phyloP scores from a whole-genome alignment of 2,329 filamentous ascomycete genomes.

The Alternaria sp. region DNA sequence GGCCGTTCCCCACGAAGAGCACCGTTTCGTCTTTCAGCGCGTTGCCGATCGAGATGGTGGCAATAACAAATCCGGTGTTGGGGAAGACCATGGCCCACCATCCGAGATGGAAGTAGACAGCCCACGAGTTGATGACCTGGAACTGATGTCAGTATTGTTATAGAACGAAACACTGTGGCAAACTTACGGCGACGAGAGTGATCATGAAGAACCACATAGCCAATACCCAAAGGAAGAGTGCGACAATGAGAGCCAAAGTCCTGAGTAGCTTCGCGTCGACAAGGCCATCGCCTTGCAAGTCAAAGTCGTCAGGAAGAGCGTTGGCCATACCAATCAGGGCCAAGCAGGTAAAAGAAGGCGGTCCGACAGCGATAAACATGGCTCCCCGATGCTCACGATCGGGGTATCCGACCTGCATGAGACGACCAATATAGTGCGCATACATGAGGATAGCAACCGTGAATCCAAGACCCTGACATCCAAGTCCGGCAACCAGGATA shows the following conservation, averaged over 20 bases:
- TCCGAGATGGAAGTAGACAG: constrained; percentile 64
- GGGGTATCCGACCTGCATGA: constrained; percentile 72
- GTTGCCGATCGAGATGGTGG: constrained; percentile 51
- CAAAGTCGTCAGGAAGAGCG: constrained; percentile 55
- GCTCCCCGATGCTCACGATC: constrained; percentile 69
- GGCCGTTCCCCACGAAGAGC: constrained; percentile 50
- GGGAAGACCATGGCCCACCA: constrained; percentile 66
- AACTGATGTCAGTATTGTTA: constrained; percentile 40
- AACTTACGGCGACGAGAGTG: constrained; percentile 48
- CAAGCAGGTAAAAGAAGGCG: constrained; percentile 73
- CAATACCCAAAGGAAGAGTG: constrained; percentile 70
- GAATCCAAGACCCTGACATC: constrained; percentile 73
- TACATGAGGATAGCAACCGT: constrained; percentile 76
- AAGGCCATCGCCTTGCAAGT: constrained; percentile 54
- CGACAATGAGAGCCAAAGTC: constrained; percentile 55
- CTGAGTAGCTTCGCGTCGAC: constrained; percentile 54
- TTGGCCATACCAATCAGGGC: constrained; percentile 73
- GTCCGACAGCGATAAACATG: constrained; percentile 79
- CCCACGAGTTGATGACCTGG: constrained; percentile 40
- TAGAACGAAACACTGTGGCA: not conserved
- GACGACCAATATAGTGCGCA: constrained; percentile 71
- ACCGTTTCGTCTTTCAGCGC: constrained; percentile 44
- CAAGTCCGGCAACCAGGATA: constrained; percentile 70
- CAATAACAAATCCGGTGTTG: constrained; percentile 52
- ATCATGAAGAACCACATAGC: constrained; percentile 63